Evolutionary conservation across 2,329 filamentous ascomycete genomes (phyloP).

Genomic region (Xylariaceae sp.): DNA sequence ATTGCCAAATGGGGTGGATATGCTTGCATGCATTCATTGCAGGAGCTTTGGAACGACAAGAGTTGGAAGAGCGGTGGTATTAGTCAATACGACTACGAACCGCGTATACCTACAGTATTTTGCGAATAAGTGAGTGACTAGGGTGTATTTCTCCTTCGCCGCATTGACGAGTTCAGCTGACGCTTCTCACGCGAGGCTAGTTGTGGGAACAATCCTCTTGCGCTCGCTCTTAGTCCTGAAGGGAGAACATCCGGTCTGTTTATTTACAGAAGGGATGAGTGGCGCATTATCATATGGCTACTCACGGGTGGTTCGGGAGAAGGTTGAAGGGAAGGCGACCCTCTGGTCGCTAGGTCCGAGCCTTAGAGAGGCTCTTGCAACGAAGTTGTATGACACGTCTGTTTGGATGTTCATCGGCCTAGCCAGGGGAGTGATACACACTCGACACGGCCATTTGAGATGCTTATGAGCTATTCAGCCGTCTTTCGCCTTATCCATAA

Average conservation of each 20-base stretch:
- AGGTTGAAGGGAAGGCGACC: conserved; percentile 15
- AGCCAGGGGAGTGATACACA: conserved; percentile 10
- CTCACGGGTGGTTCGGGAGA: conserved; percentile 16
- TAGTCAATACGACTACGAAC: neutral
- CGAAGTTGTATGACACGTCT: conserved; percentile 9
- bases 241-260: conserved; percentile 1
- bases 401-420: conserved; percentile 5
- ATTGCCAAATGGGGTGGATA: conserved; percentile 20
- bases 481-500: conserved; percentile 11
- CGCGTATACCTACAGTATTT: neutral
- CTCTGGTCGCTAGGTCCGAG: conserved; percentile 6
- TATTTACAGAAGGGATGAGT: conserved; percentile 17
- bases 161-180: conserved; percentile 26
- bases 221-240: conserved; percentile 10
- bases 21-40: conserved; percentile 12
- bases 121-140: conserved; percentile 6
- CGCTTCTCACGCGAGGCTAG: conserved; percentile 5
- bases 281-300: conserved; percentile 21
- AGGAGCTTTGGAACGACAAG: conserved; percentile 10
- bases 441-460: conserved; percentile 15
- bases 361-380: neutral
- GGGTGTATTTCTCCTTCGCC: conserved; percentile 13
- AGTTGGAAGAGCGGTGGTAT: conserved; percentile 5
- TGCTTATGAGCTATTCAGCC: conserved; percentile 20
- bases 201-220: conserved; percentile 9